Base-by-base conservation (phyloP, 768 basidiomycete genomes). In the Tylopilus cervinicoccineus region DNA sequence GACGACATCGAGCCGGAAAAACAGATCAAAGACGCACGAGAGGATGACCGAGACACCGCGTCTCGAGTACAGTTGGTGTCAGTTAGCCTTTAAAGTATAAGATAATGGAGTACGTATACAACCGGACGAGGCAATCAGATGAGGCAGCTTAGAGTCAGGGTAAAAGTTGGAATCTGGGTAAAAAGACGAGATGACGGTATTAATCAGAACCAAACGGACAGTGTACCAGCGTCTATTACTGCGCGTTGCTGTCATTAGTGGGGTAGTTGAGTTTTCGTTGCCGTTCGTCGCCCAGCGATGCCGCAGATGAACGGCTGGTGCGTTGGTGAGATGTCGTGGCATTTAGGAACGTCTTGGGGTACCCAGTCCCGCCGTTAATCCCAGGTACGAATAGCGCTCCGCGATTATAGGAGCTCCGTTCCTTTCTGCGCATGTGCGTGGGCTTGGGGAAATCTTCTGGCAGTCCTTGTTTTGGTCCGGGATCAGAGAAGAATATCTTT, bases 381-480 rank as follows among this genome's bases (percentile, higher is more conserved):
- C 75, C 74, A 31, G 80, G 79, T 27, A 81, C 81, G 57, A 78
- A 89, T 36, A 90, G 65, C 27, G 83, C 81, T 3, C 85, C 86
- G 32, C 86, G 80, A 59, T 88, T 91, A 55, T 79, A 76, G 10
- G 82, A 83, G 59, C 86, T 88, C n/a, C 88, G 78, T 66, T 90
- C 88, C 62, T 90, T 90, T 59, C 89, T 76, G 36, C 83, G 71
- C 38, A 87, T 76, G 62, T 92, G 88, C 10, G 88, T 92, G 26
- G 89, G 86, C 32, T 83, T 72, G 2, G 89, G 89, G 69, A 93
- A 93, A 22, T 84, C 84, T 61, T 93, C 85, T 0, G 82, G 80
- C 20, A 84, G 71, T 7, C 92, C 92, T 66, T 84, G 79, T 44
- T 80, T 72, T 8, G 79, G 77, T 3, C 92, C 92, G 34, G 74